Evolutionary conservation across 805 yeast species (phyloP).

Genomic region (Metschnikowia kunwiensis): DNA sequence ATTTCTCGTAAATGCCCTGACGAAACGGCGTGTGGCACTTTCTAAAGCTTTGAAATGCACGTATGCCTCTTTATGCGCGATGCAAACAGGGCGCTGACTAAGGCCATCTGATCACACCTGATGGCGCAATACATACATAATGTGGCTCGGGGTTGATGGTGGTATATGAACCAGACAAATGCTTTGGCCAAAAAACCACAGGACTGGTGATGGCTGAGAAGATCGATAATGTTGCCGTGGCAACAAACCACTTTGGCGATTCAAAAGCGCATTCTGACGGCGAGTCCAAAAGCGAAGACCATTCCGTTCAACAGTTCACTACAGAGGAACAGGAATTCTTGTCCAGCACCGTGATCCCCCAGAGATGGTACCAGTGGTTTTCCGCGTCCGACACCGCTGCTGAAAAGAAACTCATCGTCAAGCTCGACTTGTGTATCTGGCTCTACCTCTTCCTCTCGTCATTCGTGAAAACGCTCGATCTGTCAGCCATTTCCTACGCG

Average conservation of each 20-base stretch:
- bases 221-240: neutral
- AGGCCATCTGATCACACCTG: no score
- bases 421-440: slow-evolving; percentile 7
- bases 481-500: slow-evolving; percentile 6
- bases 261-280: neutral
- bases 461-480: slow-evolving; percentile 8
- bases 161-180: no score
- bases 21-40: no score
- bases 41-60: no score
- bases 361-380: slow-evolving; percentile 10
- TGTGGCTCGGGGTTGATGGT: no score
- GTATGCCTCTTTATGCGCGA: no score
- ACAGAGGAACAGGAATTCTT: slow-evolving; percentile 4
- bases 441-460: slow-evolving; percentile 9
- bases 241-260: neutral
- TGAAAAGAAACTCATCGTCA: slow-evolving; percentile 3
- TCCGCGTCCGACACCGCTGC: slow-evolving; percentile 5
- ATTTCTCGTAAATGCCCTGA: no score
- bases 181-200: no score
- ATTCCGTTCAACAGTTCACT: slow-evolving; percentile 1
- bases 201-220: neutral
- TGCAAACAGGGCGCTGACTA: no score
- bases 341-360: neutral
- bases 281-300: neutral
- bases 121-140: no score